These are phyloP conservation scores for Corylus heterophylla DNA, from an alignment of 306 rosid species.

Conservation along the genomic window DNA sequence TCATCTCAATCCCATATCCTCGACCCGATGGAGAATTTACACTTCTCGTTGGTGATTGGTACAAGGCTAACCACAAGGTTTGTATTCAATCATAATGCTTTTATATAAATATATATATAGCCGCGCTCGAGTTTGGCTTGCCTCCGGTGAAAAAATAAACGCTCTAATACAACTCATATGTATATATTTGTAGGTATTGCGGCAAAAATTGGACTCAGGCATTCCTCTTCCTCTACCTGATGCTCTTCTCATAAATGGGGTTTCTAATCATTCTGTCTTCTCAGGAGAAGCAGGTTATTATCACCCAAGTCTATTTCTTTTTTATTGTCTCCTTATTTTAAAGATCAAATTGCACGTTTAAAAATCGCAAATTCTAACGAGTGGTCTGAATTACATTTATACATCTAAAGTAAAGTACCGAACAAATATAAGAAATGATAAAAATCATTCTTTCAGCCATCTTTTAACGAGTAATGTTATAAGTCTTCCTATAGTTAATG, in stretches of 20 bases:
- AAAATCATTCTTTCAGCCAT: too few species aligned
- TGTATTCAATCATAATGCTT: background rate
- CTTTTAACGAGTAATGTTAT: too few species aligned
- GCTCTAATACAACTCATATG: background rate
- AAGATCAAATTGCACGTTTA: too few species aligned
- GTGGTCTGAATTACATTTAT: background rate
- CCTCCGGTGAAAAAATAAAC: too few species aligned
- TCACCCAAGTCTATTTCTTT: background rate
- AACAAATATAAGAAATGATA: too few species aligned
- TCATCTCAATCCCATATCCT: slow-evolving; percentile 67
- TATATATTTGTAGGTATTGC: slow-evolving; percentile 43
- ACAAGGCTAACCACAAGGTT: slow-evolving; percentile 59
- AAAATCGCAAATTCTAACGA: too few species aligned
- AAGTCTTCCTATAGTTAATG: too few species aligned
- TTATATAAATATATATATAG: too few species aligned
- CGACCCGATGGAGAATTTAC: slow-evolving; percentile 59
- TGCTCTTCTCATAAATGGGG: slow-evolving; percentile 78
- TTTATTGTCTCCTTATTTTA: background rate
- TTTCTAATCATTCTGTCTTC: slow-evolving; percentile 18
- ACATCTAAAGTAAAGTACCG: background rate
- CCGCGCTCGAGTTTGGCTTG: too few species aligned
- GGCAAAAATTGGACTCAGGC: slow-evolving; percentile 54
- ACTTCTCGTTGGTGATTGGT: slow-evolving; percentile 76
- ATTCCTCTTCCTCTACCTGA: slow-evolving; percentile 59
- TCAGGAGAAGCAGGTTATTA: slow-evolving; percentile 56